Conservation (phyloP, 202 grass and related monocot genomes). For the Saccharum hybrid region DNA sequence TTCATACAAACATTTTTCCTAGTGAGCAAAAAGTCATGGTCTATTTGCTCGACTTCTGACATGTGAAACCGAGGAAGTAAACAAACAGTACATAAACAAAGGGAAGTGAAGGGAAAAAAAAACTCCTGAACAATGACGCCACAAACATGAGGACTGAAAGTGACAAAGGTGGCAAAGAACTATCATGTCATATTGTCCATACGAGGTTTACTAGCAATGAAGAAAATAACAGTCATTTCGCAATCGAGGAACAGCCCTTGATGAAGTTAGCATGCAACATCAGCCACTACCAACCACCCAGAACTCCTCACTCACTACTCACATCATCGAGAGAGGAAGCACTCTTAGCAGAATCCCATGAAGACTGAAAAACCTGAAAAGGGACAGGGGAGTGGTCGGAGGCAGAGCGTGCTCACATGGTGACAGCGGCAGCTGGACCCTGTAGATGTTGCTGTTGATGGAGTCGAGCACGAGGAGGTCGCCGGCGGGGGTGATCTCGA, state of each 20-base stretch:
- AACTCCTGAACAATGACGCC: background rate
- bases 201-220: background rate
- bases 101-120: background rate
- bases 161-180: conserved; percentile 11
- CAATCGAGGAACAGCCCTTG: conserved; percentile 38
- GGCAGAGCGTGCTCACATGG: conserved; percentile 69
- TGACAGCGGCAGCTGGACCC: conserved; percentile 75
- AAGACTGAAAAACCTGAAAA: conserved; percentile 20
- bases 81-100: conserved; percentile 3
- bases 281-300: conserved; percentile 24
- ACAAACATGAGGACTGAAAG: conserved; percentile 33
- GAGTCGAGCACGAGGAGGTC: conserved; percentile 93
- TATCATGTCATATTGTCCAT: conserved; percentile 15
- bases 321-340: background rate
- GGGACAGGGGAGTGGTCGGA: conserved; percentile 4
- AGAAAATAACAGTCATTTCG: conserved; percentile 38
- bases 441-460: conserved; percentile 94
- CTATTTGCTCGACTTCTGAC: background rate
- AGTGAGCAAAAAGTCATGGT: background rate
- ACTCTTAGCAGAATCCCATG: conserved; percentile 45
- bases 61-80: background rate
- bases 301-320: background rate
- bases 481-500: conserved; percentile 23
- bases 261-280: conserved; percentile 34
- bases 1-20: background rate